These are phyloP conservation scores for Hypholoma fasciculare DNA, from an alignment of 768 basidiomycete species.

Conservation along the genomic window DNA sequence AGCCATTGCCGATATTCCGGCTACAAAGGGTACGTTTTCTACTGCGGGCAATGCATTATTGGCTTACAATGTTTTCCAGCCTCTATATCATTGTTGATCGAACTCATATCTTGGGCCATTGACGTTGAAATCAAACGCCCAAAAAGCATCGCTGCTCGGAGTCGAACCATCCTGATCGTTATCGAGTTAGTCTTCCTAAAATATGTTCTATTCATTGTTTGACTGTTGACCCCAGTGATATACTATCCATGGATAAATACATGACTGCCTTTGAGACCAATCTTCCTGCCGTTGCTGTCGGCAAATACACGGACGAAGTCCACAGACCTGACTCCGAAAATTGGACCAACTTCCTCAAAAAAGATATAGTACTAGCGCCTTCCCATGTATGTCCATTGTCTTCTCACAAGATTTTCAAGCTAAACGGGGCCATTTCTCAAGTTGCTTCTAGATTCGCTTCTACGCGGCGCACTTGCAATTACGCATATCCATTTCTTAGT, in stretches of 20 bases:
- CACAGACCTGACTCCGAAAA: slow-evolving; percentile 18
- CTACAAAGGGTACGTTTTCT: slow-evolving; percentile 23
- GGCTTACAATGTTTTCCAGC: slow-evolving; percentile 17
- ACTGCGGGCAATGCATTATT: neutral
- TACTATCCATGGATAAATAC: slow-evolving; percentile 19
- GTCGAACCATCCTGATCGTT: slow-evolving; percentile 29
- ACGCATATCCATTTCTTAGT: slow-evolving; percentile 46
- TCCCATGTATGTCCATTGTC: slow-evolving; percentile 31
- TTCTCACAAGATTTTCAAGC: slow-evolving; percentile 5
- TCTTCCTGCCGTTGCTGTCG: slow-evolving; percentile 19
- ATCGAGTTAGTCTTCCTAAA: slow-evolving; percentile 26
- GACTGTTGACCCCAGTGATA: slow-evolving; percentile 18
- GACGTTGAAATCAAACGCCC: slow-evolving; percentile 23
- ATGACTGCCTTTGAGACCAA: slow-evolving; percentile 18
- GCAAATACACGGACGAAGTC: slow-evolving; percentile 25
- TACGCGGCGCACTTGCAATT: slow-evolving; percentile 36
- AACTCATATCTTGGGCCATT: slow-evolving; percentile 28
- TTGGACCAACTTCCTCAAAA: slow-evolving; percentile 19
- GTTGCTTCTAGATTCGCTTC: slow-evolving; percentile 41
- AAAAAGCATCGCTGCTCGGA: slow-evolving; percentile 12
- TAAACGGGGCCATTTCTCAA: slow-evolving; percentile 14
- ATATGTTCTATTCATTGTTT: neutral
- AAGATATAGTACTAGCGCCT: slow-evolving; percentile 38
- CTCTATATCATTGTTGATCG: slow-evolving; percentile 23
- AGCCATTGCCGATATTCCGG: slow-evolving; percentile 36